Percentiles rank a stretch among this genome's conserved stretches.
These are phyloP conservation scores for Nothophaeocryptopus gaeumannii DNA, from an alignment of 2,329 filamentous ascomycete species.

Conservation along the genomic window DNA sequence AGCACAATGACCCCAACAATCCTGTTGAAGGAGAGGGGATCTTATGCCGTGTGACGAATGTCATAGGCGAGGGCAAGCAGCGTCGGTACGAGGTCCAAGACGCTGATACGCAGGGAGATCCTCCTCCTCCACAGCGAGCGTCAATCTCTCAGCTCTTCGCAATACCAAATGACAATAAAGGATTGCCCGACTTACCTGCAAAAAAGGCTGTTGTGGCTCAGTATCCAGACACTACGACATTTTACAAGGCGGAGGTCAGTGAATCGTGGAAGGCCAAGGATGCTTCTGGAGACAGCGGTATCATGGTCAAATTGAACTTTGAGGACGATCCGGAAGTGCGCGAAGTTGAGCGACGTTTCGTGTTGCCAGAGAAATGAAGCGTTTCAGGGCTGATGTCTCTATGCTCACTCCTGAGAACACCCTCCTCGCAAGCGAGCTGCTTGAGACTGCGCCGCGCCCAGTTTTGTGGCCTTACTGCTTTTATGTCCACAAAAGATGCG, in stretches of 20 bases:
- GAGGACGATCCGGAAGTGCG: slow-evolving; percentile 50
- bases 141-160: slow-evolving; percentile 50
- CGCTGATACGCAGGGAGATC: slow-evolving; percentile 38
- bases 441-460: no score
- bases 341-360: slow-evolving; percentile 52
- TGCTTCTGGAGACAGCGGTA: slow-evolving; percentile 27
- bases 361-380: slow-evolving; percentile 39
- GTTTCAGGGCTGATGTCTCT: no score
- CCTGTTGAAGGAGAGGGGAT: slow-evolving; percentile 50
- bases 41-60: slow-evolving; percentile 49
- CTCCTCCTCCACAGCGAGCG: slow-evolving; percentile 38
- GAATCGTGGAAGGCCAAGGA: slow-evolving; percentile 41
- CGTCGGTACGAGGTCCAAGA: slow-evolving; percentile 54
- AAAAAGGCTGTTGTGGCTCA: slow-evolving; percentile 48
- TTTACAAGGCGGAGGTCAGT: slow-evolving; percentile 52
- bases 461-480: no score
- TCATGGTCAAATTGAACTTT: slow-evolving; percentile 45
- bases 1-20: slow-evolving; percentile 28
- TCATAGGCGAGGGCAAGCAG: slow-evolving; percentile 55
- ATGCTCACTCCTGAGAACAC: no score
- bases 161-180: slow-evolving; percentile 40
- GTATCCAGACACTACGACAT: slow-evolving; percentile 54
- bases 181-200: slow-evolving; percentile 41
- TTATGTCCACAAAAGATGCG: no score
- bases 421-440: no score